Conservation (phyloP, 345 rosid species). For the Psidium guajava region DNA sequence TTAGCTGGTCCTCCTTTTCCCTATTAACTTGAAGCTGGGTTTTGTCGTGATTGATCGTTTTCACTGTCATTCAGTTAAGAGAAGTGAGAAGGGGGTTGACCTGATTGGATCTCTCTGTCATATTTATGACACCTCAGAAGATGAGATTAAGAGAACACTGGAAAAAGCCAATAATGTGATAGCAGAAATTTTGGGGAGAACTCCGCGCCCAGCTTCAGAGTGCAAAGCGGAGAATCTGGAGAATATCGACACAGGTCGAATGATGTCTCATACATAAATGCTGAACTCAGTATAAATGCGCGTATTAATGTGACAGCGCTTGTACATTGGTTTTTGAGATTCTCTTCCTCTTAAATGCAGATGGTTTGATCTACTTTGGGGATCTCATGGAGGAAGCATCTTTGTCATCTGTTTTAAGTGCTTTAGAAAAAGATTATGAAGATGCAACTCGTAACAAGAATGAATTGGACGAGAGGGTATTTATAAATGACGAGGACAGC, state of each 20-base stretch:
- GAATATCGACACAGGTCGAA: conserved; percentile 50
- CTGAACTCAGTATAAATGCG: not conserved
- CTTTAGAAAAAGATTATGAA: conserved; percentile 66
- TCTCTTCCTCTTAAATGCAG: conserved; percentile 21
- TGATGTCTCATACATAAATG: not conserved
- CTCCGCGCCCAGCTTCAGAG: conserved; percentile 47
- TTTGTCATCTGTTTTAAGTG: conserved; percentile 41
- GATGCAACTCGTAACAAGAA: conserved; percentile 50
- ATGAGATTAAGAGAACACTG: conserved; percentile 61
- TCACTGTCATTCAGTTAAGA: conserved; percentile 43
- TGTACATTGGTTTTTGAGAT: not conserved
- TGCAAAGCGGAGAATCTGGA: conserved; percentile 54
- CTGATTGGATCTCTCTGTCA: conserved; percentile 81
- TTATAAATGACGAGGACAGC: conserved; percentile 81
- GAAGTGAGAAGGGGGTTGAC: conserved; percentile 65
- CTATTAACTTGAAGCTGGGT: not conserved
- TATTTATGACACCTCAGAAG: conserved; percentile 69
- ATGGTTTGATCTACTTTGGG: conserved; percentile 79
- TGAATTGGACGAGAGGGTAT: conserved; percentile 80
- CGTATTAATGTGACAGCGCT: not conserved
- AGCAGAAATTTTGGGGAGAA: conserved; percentile 50
- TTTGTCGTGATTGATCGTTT: not conserved
- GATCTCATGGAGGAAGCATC: conserved; percentile 77
- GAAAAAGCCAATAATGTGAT: conserved; percentile 58
- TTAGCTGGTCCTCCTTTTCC: not conserved